Evolutionary conservation across 1,284 basidiomycete genomes (phyloP), one percentile per base, ranked within the genome.

Genomic region (Lentinus polychrous): DNA sequence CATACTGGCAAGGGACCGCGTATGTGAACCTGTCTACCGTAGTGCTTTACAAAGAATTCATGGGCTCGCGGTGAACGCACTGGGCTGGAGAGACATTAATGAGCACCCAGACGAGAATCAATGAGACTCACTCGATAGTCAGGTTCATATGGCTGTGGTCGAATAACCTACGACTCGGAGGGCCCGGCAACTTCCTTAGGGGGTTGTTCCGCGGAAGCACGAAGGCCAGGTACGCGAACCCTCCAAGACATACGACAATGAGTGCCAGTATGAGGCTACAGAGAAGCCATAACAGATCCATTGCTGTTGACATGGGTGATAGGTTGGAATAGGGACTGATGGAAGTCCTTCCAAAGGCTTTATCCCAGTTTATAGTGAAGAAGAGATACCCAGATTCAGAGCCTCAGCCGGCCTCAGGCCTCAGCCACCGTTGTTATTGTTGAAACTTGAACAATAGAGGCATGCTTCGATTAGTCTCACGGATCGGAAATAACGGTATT

Each of bases 1-100:
- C 81, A 52, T 63, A 88, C 86, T 35, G 82, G 82, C 33, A 76
- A 72, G 17, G 83, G 54, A 3, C 84, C 86, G 38, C 76, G 72
- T 44, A 89, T 74, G 34, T 79, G 75, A 33, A 88, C 70, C 45
- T 62, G 67, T 11, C 67, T 53, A 11, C 67, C 67, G 49, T 65
- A 62, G 41, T 68, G 68, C 50, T 72, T 62, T 8, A 78, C 70
- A 48, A 75, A 76, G 6, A 64, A 57, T 40, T 81, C 76, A 52
- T 86, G 76, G 1, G 70, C 71, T 53, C 55, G 65, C 1, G 75
- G 73, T 2, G 85, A 86, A 12, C 68, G 59, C 11, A 68, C 68
- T 1, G 84, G 78, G 56, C 85, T 87, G 54, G 3, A 43, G 5
- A 43, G 6, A 36, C 18, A 15, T 2, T n/a, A 15, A 40, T 11